These are phyloP conservation scores for Hanseniaspora clermontiae DNA, from an alignment of 805 yeast genomes.

Conservation along the genomic window DNA sequence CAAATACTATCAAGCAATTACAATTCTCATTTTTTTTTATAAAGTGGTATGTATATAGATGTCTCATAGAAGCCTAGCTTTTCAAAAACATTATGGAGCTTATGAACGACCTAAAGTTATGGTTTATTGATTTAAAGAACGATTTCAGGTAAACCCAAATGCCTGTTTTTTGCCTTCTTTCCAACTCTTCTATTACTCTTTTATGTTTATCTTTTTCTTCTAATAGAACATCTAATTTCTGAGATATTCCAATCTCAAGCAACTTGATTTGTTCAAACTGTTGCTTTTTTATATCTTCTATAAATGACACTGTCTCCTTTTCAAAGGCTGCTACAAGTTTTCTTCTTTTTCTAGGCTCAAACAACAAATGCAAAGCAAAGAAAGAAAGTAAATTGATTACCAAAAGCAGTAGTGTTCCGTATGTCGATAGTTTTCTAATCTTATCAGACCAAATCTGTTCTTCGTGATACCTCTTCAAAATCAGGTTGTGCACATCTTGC, in stretches of 20 bases:
- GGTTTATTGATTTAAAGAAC: too few relatives aligned
- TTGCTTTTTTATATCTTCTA: conserved; percentile 28
- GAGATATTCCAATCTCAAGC: conserved; percentile 1
- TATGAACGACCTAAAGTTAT: too few relatives aligned
- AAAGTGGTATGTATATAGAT: not conserved
- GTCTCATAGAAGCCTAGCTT: not conserved
- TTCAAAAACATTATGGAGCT: too few relatives aligned
- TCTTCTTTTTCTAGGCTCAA: conserved; percentile 90
- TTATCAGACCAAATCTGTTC: conserved; percentile 98
- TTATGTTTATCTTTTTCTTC: not conserved
- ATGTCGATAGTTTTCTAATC: conserved; percentile 83
- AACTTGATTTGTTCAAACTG: conserved; percentile 25
- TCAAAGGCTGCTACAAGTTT: conserved; percentile 75
- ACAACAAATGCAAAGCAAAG: conserved; percentile 65
- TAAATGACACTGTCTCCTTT: conserved; percentile 49
- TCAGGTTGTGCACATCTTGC: conserved; percentile 56
- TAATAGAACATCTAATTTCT: conserved; percentile 6
- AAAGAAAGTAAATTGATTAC: conserved; percentile 71
- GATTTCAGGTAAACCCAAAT: not conserved
- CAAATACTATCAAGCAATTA: too few relatives aligned
- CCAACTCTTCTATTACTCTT: not conserved
- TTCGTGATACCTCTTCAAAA: conserved; percentile 81
- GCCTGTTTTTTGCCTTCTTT: not conserved
- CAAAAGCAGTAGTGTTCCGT: conserved; percentile 91
- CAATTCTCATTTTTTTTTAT: not conserved